Conservation (phyloP, 179 eudicot species). For the Carnegiea gigantea region DNA sequence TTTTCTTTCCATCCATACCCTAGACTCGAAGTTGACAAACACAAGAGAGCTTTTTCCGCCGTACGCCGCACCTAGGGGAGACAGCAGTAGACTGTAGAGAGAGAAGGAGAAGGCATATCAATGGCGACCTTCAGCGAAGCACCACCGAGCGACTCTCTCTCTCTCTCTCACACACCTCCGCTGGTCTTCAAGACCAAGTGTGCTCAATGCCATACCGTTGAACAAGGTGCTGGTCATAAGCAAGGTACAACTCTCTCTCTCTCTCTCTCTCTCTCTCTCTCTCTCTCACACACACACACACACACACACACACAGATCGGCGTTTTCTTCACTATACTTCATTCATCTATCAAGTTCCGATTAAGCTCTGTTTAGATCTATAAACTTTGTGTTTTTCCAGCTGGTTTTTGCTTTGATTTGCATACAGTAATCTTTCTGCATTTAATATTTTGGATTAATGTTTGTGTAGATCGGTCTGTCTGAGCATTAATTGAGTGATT, state of each 20-base stretch:
- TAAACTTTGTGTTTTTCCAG: background rate
- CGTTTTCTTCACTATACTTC: background rate
- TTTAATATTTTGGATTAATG: background rate
- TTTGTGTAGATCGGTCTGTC: background rate
- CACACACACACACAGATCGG: too few relatives aligned
- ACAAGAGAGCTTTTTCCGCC: slow-evolving; percentile 1
- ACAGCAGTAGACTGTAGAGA: too few relatives aligned
- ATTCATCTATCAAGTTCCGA: background rate
- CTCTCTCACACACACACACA: too few relatives aligned
- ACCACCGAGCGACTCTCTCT: slow-evolving; percentile 60
- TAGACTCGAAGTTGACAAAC: background rate
- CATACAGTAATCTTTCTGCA: background rate
- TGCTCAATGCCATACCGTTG: slow-evolving; percentile 90
- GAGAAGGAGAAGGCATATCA: slow-evolving; percentile 12
- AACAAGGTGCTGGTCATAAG: slow-evolving; percentile 80
- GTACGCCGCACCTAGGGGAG: too few relatives aligned
- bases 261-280: too few relatives aligned
- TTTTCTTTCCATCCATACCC: slow-evolving; percentile 9
- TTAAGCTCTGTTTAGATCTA: background rate
- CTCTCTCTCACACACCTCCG: too few relatives aligned
- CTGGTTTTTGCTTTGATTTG: background rate
- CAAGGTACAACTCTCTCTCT: slow-evolving; percentile 45
- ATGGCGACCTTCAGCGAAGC: slow-evolving; percentile 84
- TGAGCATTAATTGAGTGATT: background rate
- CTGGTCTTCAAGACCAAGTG: slow-evolving; percentile 80